Evolutionary conservation across 73 alveolate genomes (phyloP).

Genomic region (Paramecium bursaria): DNA sequence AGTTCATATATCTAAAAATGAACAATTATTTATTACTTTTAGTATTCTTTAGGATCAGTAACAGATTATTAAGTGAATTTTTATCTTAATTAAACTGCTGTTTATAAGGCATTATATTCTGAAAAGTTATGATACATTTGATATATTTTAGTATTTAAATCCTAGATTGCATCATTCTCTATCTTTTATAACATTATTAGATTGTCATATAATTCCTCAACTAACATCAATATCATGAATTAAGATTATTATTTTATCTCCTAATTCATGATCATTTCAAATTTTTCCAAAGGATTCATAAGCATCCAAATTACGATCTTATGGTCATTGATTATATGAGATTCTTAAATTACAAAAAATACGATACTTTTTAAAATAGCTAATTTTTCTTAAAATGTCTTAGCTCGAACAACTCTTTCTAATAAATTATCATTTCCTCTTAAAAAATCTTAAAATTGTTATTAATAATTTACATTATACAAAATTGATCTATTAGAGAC

Average conservation of each 20-base stretch:
- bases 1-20: too few species aligned
- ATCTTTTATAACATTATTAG: slow-evolving; percentile 17
- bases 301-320: slow-evolving; percentile 28
- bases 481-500: not conserved
- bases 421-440: slow-evolving; percentile 7
- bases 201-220: slow-evolving; percentile 50
- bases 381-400: slow-evolving; percentile 9
- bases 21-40: too few species aligned
- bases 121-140: slow-evolving; percentile 17
- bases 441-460: not conserved
- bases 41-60: slow-evolving; percentile 6
- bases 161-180: slow-evolving; percentile 4
- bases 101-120: slow-evolving; percentile 45
- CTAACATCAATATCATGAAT: slow-evolving; percentile 29
- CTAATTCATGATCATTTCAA: slow-evolving; percentile 10
- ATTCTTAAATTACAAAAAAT: not conserved
- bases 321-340: slow-evolving; percentile 39
- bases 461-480: not conserved
- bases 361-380: slow-evolving; percentile 19
- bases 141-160: slow-evolving; percentile 21
- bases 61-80: slow-evolving; percentile 39
- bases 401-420: not conserved
- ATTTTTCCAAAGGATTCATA: slow-evolving; percentile 32
- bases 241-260: not conserved
- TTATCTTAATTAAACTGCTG: slow-evolving; percentile 22